Evolutionary conservation across 2,329 filamentous ascomycete genomes (phyloP).

Genomic region (Rutstroemia sp.): DNA sequence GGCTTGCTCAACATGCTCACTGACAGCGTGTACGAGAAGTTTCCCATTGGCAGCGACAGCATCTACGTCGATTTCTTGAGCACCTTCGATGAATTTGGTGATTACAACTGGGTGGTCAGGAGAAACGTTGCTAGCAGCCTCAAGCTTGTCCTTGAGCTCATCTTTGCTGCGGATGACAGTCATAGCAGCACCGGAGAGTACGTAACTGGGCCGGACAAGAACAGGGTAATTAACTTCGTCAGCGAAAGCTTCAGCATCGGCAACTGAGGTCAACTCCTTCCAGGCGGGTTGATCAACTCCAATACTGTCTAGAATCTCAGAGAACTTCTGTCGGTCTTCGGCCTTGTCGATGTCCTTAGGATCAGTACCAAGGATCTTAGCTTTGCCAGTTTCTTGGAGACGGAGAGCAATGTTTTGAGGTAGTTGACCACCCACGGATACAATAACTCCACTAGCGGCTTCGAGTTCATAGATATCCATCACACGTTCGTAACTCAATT

Average conservation of each 20-base stretch:
- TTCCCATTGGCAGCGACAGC: constrained; percentile 82
- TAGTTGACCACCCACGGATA: constrained; percentile 91
- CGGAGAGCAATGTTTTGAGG: constrained; percentile 96
- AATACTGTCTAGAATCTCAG: constrained; percentile 92
- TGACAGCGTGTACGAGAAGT: constrained; percentile 84
- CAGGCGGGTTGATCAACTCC: constrained; percentile 95
- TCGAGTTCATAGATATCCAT: constrained; percentile 99
- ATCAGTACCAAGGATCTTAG: constrained; percentile 86
- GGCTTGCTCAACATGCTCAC: constrained; percentile 92
- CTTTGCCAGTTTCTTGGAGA: constrained; percentile 83
- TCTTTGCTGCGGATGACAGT: constrained; percentile 84
- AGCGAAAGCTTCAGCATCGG: constrained; percentile 82
- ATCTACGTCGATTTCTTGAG: constrained; percentile 93
- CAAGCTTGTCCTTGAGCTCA: constrained; percentile 90
- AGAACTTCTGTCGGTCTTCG: constrained; percentile 97
- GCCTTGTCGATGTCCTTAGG: constrained; percentile 95
- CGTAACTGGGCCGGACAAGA: constrained; percentile 88
- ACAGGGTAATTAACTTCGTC: constrained; percentile 85
- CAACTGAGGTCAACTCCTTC: constrained; percentile 90
- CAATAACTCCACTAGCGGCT: constrained; percentile 75
- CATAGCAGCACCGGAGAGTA: constrained; percentile 97
- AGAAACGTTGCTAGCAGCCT: constrained; percentile 82
- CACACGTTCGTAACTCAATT: constrained; percentile 91
- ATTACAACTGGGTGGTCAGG: constrained; percentile 98
- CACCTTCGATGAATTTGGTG: constrained; percentile 95